Evolutionary conservation across 2,329 filamentous ascomycete genomes (phyloP), one percentile per base, ranked within the genome.

Genomic region (Tolypocladium tundrense): DNA sequence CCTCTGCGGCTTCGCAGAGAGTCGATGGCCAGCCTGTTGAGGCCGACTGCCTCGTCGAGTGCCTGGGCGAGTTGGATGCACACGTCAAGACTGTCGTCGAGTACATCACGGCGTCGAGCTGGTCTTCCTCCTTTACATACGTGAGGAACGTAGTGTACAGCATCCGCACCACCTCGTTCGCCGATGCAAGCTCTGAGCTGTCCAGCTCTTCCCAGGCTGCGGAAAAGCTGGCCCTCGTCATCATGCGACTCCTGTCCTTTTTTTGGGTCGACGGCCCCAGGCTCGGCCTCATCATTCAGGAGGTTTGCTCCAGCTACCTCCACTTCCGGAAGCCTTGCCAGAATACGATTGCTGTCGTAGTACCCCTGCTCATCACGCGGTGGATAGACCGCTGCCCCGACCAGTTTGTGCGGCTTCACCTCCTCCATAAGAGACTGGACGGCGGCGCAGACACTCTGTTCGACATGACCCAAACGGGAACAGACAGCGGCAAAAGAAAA

Each of bases 371-470:
- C 55, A 84, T 88, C 57, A 80, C 78, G 39, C 76, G 83, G 61
- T 88, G 86, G 86, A 77, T 88, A 41, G 83, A 87, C 64, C 79
- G 83, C 11, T 83, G 81, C 62, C 85, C 86, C 1, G 71, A 78
- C 41, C 85, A 88, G 68, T 88, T 88, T 67, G 79, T 87, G 53
- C 77, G 80, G 58, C 72, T 88, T 59, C 86, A 88, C 68, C 77
- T 78, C 19, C 75, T 77, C 59, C 82, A 82, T 61, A 82, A 78
- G 64, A 79, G 83, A 65, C 76, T 88, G n/a, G 85, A 88, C 63
- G 83, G 80, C 53, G 82, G 82, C 11, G 80, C 83, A 6, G 86
- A 88, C 66, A 87, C 83, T 0, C 74, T 88, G 31, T 88, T 88
- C 66, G 86, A 88, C 64, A 88, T 88, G 82, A 79, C 83, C 6